Evolutionary conservation across 2,329 filamentous ascomycete species (phyloP).

Genomic region (Fusarium napiforme): DNA sequence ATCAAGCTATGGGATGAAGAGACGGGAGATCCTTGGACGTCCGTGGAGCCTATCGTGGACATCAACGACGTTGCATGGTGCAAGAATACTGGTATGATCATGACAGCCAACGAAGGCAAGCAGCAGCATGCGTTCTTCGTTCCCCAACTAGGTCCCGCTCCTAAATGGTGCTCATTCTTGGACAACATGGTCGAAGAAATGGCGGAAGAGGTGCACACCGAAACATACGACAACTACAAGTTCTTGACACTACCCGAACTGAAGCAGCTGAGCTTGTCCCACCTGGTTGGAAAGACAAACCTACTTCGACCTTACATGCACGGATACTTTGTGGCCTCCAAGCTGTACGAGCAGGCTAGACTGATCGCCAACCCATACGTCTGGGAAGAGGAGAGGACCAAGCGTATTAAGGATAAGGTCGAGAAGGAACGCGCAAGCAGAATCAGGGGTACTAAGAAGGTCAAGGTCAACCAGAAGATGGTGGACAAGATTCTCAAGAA

Average conservation of each 20-base stretch:
- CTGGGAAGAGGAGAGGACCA: conserved; percentile 90
- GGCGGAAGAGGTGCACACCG: conserved; percentile 81
- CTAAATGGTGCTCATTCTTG: conserved; percentile 95
- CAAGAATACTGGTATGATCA: conserved; percentile 90
- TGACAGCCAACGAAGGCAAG: conserved; percentile 96
- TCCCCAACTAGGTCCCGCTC: conserved; percentile 90
- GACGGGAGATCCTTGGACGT: conserved; percentile 90
- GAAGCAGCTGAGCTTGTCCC: conserved; percentile 84
- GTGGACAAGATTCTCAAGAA: conserved; percentile 79
- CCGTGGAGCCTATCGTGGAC: conserved; percentile 93
- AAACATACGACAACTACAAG: conserved; percentile 99
- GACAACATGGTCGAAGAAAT: conserved; percentile 99
- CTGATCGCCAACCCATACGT: conserved; percentile 94
- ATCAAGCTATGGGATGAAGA: conserved; percentile 95
- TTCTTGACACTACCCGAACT: conserved; percentile 92
- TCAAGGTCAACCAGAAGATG: conserved; percentile 91
- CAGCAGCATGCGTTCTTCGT: conserved; percentile 97
- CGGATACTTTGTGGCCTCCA: conserved; percentile 96
- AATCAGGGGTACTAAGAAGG: conserved; percentile 94
- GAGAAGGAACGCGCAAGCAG: conserved; percentile 96
- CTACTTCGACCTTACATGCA: conserved; percentile 97
- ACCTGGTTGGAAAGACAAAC: conserved; percentile 90
- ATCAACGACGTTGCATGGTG: conserved; percentile 95
- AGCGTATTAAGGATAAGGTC: conserved; percentile 93
- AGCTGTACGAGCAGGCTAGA: conserved; percentile 93